Percentiles rank a stretch among this genome's conserved stretches.
phyloP scores from a whole-genome alignment of 1,139 yeast genomes.

The Taphrina sp. region DNA sequence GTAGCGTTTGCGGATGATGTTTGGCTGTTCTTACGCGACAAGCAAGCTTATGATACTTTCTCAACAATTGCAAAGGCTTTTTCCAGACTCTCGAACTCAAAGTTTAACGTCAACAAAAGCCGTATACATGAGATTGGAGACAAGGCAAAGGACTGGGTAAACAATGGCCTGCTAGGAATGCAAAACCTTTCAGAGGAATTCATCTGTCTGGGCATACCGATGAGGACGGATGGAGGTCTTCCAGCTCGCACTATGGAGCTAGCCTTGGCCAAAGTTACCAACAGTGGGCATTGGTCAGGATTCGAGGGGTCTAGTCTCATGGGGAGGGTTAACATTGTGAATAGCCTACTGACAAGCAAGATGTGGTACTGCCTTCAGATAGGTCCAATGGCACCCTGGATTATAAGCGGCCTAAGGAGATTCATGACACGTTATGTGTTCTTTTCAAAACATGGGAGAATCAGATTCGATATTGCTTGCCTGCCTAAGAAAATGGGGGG shows the following conservation, averaged over 20 bases:
- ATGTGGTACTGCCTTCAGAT: constrained; percentile 6
- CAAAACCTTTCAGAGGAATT: neutral
- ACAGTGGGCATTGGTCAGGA: constrained; percentile 1
- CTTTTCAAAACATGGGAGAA: neutral
- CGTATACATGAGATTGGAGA: neutral
- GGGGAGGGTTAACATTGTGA: neutral
- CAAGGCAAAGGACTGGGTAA: neutral
- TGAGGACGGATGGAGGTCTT: neutral
- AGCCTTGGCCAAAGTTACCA: constrained; percentile 1
- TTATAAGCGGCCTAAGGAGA: neutral
- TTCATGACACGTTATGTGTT: neutral
- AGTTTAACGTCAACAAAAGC: neutral
- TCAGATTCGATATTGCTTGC: neutral
- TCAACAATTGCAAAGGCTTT: neutral
- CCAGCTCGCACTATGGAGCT: neutral
- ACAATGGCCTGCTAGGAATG: neutral
- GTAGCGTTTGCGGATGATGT: constrained; percentile 3
- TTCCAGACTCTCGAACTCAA: neutral
- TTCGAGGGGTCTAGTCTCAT: neutral
- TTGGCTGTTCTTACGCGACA: neutral
- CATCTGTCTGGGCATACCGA: constrained; percentile 3
- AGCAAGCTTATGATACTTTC: neutral
- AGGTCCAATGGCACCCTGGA: constrained; percentile 4
- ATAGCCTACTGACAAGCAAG: constrained; percentile 3
- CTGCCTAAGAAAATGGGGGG: constrained; percentile 2